phyloP scores from a whole-genome alignment of 2,329 filamentous ascomycete genomes.

The Fusarium tanahbumbuense region DNA sequence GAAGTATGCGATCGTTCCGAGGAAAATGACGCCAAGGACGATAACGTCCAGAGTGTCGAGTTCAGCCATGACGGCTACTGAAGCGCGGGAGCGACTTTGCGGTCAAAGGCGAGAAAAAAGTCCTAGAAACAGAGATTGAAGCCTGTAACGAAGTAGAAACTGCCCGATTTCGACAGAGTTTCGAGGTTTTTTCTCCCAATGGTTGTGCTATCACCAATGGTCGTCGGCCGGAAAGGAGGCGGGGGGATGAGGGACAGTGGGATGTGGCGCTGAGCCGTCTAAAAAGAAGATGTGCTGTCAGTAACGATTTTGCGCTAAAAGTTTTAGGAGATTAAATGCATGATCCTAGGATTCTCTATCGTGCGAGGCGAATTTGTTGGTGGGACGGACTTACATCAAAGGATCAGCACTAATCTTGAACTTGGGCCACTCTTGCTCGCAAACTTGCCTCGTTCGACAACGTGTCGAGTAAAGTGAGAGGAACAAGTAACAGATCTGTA shows the following conservation, averaged over 20 bases:
- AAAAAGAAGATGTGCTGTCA: constrained; percentile 38
- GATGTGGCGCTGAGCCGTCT: constrained; percentile 44
- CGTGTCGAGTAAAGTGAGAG: neutral
- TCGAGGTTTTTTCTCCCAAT: constrained; percentile 25
- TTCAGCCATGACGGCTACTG: constrained; percentile 79
- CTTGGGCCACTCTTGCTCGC: constrained; percentile 5
- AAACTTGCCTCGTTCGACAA: constrained; percentile 1
- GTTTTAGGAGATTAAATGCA: constrained; percentile 21
- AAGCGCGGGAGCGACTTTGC: constrained; percentile 21
- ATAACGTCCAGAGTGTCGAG: constrained; percentile 95
- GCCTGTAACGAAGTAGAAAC: neutral
- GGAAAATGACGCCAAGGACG: constrained; percentile 85
- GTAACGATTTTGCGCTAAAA: constrained; percentile 33
- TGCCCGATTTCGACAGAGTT: constrained; percentile 8
- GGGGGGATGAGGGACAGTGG: constrained; percentile 36
- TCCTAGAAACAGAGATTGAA: neutral
- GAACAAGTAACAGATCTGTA: neutral
- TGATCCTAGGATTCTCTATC: constrained; percentile 25
- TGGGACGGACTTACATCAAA: constrained; percentile 18
- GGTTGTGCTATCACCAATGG: constrained; percentile 17
- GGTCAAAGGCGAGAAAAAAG: neutral
- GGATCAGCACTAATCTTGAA: constrained; percentile 16
- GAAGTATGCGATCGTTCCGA: constrained; percentile 94
- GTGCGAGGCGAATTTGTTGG: constrained; percentile 9
- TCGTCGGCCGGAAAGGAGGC: constrained; percentile 46